Base-by-base conservation (phyloP, 2,329 filamentous ascomycete genomes). In the Curvularia hawaiiensis region DNA sequence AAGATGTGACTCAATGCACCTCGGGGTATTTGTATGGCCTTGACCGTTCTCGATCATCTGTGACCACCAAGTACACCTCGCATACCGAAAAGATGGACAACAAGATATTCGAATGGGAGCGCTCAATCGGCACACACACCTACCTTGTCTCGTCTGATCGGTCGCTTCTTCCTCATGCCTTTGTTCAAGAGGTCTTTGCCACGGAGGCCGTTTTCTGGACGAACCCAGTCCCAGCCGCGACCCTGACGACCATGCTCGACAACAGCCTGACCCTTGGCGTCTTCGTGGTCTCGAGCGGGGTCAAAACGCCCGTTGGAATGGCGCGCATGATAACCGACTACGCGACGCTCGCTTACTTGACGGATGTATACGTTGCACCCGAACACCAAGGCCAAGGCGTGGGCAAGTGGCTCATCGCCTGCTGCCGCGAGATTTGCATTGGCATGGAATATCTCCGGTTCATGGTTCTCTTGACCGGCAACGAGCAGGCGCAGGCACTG, bases 311-410 rank as follows among this genome's bases (percentile, higher is more conserved):
- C 64, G 78, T 89, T 48, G 87, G 86, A 0, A 80, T 88, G 54
- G 83, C 82, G 1, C 81, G 89, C 33, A 73, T 90, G n/a, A 78
- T 91, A 50, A 92, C 89, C 9, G 90, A 92, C 74, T 83, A 84
- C 66, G 82, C 86, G 46, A 89, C 88, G 0, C 85, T 90, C 64
- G 87, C 84, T 33, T 92, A 90, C 65, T 75, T 89, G 39, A 88
- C 88, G 26, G 89, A 91, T 67, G 85, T 90, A 20, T 91, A 88
- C 71, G 79, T 91, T 22, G 71, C 85, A 3, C 79, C 83, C 0
- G 79, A 82, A 39, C 84, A 86, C 65, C 87, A 88, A 68, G 82
- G 84, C 4, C 78, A 80, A 10, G 88, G 89, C 0, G 78, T 91
- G 1, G 89, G 85, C 3, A 82, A 78, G 43, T 91, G 87, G 86